Conservation (phyloP, 2,329 filamentous ascomycete genomes). For the Monosporascus sp. region DNA sequence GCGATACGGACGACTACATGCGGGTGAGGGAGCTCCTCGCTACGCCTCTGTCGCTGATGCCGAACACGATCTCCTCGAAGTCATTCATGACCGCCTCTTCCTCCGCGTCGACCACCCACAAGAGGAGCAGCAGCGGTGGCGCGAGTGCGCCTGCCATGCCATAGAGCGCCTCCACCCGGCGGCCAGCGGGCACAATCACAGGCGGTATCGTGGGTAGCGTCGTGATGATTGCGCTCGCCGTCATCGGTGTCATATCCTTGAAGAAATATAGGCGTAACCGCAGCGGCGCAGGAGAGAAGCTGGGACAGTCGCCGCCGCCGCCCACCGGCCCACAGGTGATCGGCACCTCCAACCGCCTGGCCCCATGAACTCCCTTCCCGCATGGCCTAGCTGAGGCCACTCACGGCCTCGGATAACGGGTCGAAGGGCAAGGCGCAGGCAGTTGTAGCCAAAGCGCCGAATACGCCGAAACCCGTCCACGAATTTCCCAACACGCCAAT, state of each 20-base stretch:
- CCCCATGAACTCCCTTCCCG: background rate
- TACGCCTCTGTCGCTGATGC: conserved; percentile 6
- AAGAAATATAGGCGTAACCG: conserved; percentile 2
- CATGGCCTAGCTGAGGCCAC: too few species aligned
- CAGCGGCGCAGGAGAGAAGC: background rate
- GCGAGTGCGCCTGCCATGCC: background rate
- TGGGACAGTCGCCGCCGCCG: too few species aligned
- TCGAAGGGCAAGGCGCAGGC: background rate
- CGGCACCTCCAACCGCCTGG: too few species aligned
- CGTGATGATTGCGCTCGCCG: conserved; percentile 6
- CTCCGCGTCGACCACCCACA: background rate
- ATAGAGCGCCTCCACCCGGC: background rate
- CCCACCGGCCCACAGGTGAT: too few species aligned
- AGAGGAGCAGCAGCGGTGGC: background rate
- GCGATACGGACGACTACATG: conserved; percentile 7
- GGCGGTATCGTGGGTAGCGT: conserved; percentile 13
- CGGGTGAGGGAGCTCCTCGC: conserved; percentile 6
- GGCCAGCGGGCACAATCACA: conserved; percentile 6
- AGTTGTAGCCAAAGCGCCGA: conserved; percentile 4
- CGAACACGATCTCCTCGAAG: background rate
- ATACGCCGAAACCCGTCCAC: conserved; percentile 2
- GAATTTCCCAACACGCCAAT: conserved; percentile 9
- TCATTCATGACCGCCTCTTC: background rate
- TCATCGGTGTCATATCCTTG: conserved; percentile 7
- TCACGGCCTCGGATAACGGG: background rate